phyloP scores from a whole-genome alignment of 208 protist species.

The Wallacemonas collosoma region DNA sequence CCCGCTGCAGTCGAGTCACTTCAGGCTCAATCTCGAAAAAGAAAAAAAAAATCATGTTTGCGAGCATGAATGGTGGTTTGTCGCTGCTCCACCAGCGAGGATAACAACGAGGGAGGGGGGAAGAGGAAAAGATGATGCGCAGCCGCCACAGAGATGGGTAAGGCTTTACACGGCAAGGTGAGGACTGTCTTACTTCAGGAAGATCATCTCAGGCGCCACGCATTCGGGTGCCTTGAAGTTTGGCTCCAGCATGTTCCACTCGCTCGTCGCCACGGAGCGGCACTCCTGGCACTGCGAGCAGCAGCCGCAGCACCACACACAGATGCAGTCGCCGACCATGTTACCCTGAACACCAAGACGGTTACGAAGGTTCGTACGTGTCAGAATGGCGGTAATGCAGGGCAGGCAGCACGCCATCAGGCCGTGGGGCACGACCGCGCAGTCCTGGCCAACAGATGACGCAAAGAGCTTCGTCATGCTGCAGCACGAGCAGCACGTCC shows the following conservation, averaged over 20 bases:
- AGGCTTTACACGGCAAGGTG: not conserved
- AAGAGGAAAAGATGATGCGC: not conserved
- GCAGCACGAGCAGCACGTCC: slow-evolving; percentile 44
- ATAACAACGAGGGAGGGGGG: no score
- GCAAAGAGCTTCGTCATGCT: slow-evolving; percentile 57
- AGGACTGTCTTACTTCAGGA: slow-evolving; percentile 21
- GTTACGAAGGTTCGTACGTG: slow-evolving; percentile 62
- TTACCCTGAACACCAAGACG: slow-evolving; percentile 46
- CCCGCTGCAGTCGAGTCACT: no score
- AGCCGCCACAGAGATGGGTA: not conserved
- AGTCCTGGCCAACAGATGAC: slow-evolving; percentile 52
- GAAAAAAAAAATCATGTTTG: no score
- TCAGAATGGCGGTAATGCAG: slow-evolving; percentile 36
- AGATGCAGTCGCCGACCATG: slow-evolving; percentile 68
- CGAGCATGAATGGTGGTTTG: no score
- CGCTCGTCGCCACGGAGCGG: slow-evolving; percentile 35
- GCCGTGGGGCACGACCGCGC: slow-evolving; percentile 54
- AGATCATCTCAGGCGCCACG: slow-evolving; percentile 32
- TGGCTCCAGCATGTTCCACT: slow-evolving; percentile 49
- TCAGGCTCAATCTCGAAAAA: no score
- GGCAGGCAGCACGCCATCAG: slow-evolving; percentile 40
- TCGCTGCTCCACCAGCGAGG: no score
- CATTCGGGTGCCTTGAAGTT: slow-evolving; percentile 25
- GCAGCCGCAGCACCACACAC: slow-evolving; percentile 52
- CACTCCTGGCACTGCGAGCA: slow-evolving; percentile 62